Percentiles rank a stretch among this genome's conserved stretches.
These are phyloP conservation scores for Posidonia oceanica DNA, from an alignment of 116 monocot species.

Conservation along the genomic window DNA sequence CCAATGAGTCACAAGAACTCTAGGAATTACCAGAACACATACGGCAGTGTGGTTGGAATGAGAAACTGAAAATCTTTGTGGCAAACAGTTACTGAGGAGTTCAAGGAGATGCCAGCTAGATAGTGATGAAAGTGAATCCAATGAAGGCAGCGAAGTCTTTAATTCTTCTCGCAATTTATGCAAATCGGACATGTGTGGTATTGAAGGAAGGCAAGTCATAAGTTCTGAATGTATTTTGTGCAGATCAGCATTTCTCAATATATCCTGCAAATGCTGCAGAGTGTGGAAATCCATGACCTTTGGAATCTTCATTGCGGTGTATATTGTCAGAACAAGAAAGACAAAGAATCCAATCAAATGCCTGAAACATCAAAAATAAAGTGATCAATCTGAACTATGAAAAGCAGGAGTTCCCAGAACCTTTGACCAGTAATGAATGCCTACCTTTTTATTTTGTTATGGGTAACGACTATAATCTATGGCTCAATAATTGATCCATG, in stretches of 20 bases:
- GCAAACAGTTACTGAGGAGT: conserved; percentile 53
- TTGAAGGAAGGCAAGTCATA: conserved; percentile 53
- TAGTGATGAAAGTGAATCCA: conserved; percentile 48
- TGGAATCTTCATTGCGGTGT: conserved; percentile 72
- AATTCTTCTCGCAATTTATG: conserved; percentile 55
- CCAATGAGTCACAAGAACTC: not conserved
- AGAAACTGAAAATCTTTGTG: conserved; percentile 22
- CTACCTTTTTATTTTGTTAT: too few species aligned
- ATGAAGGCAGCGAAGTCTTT: conserved; percentile 43
- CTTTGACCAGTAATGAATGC: too few species aligned
- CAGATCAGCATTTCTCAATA: conserved; percentile 44
- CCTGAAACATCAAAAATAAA: conserved; percentile 29
- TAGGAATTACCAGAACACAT: conserved; percentile 28
- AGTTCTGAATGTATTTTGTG: conserved; percentile 48
- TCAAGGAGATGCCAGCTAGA: conserved; percentile 57
- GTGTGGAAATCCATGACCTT: conserved; percentile 66
- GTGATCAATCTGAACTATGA: too few species aligned
- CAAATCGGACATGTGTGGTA: conserved; percentile 63
- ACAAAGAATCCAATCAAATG: conserved; percentile 97
- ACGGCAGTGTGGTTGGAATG: conserved; percentile 47
- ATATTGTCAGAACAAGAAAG: conserved; percentile 83
- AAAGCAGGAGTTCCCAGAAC: too few species aligned
- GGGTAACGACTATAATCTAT: too few species aligned
- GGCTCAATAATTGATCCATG: too few species aligned
- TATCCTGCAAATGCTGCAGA: conserved; percentile 38